Base-by-base conservation (phyloP, 371 early-diverging fungal genomes). In the Polyrhizophydium stewartii region DNA sequence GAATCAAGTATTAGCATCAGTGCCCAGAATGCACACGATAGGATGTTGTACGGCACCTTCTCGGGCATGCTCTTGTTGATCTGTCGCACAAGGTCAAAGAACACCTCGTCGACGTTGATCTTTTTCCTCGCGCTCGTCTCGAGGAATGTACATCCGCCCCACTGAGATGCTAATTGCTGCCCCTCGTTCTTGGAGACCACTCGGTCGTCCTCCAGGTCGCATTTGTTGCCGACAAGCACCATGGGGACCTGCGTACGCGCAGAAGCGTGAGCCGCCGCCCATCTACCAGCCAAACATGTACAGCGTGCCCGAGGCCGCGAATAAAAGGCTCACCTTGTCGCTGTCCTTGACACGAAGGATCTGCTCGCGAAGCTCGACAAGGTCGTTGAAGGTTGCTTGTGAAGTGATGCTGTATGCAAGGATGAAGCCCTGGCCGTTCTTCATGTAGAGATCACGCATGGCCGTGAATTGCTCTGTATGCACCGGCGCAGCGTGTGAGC, bases 371-470 rank as follows among this genome's bases (percentile, higher is more conserved):
- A 92, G 74, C 57, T 88, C 91, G 27, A 76, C 70, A 46, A 93
- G 77, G 58, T 92, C 92, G 45, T 83, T 88, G 68, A 91, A 85
- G n/a, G 92, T 90, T 31, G 88, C 85, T 67, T 79, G 78, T 47
- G 89, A 89, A 41, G 90, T 90, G 65, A 93, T 91, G 43, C 89
- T 87, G 75, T 88, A 93, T n/a, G 90, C 91, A 38, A 93, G 74
- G 35, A 92, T 79, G 64, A 93, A 93, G 3, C 93, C 94, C 62
- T 92, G 89, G 1, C 94, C 94, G 65, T 88, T 91, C 64, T 91
- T 91, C 91, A 93, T 91, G 68, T 92, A 92, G 13, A 92, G 76
- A 72, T 93, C 94, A 45, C 92, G 86, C 90, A 92, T 91, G 2
- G 92, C 92, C 37, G 92, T 91, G 62, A 92, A 92, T 76, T 92